Evolutionary conservation across 169 alveolate species (phyloP).

Genomic region (Pseudocohnilembus persalinus): DNA sequence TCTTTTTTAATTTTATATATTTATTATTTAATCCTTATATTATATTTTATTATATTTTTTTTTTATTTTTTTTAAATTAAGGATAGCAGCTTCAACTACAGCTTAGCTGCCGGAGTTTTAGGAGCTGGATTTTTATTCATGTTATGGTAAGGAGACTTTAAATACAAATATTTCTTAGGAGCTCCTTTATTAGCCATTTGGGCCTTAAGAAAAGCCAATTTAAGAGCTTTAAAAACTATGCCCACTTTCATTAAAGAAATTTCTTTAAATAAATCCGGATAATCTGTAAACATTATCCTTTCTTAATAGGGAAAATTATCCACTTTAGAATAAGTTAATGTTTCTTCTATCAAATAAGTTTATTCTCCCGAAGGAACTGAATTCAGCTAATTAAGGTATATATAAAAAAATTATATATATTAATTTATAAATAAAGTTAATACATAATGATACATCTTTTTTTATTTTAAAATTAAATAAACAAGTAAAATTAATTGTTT

Average conservation of each 20-base stretch:
- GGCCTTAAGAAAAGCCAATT: not conserved
- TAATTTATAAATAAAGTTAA: no score
- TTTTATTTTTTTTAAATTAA: no score
- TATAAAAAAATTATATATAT: no score
- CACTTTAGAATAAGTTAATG: not conserved
- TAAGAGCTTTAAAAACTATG: not conserved
- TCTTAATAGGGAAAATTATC: not conserved
- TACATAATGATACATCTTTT: no score
- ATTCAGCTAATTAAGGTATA: no score
- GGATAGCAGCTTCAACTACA: no score
- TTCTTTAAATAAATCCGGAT: not conserved
- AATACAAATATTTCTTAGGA: not conserved
- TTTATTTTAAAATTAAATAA: no score
- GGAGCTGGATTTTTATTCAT: not conserved
- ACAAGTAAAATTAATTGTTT: no score
- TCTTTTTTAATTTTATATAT: no score
- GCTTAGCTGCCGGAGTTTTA: not conserved
- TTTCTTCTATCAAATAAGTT: not conserved
- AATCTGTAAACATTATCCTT: not conserved
- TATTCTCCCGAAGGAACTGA: not conserved
- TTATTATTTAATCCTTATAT: no score
- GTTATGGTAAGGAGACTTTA: not conserved
- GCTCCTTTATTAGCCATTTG: not conserved
- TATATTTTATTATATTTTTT: no score
- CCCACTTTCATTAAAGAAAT: not conserved